A percentile compares a stretch with the other conserved stretches of the same genome.
These are phyloP conservation scores for Verticillium klebahnii DNA, from an alignment of 2,329 filamentous ascomycete species.

Conservation along the genomic window DNA sequence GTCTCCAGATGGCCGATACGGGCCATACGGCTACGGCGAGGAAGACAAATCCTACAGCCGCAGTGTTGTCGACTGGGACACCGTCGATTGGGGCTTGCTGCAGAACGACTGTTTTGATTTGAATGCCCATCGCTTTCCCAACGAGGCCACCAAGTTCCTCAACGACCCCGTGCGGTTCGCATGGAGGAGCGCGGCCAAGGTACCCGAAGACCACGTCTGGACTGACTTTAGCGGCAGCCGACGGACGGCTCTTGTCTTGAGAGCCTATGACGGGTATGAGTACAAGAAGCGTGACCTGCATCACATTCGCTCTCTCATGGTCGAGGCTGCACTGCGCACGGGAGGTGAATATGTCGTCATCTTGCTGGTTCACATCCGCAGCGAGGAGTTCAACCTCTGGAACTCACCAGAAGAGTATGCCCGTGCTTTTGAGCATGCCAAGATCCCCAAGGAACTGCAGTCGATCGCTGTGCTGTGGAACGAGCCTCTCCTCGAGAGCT, in stretches of 20 bases:
- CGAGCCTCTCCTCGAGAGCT: slow-evolving; percentile 74
- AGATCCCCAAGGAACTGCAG: slow-evolving; percentile 70
- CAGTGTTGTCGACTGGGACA: slow-evolving; percentile 48
- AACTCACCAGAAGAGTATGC: slow-evolving; percentile 71
- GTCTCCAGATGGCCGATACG: slow-evolving; percentile 59
- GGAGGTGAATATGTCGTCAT: slow-evolving; percentile 80
- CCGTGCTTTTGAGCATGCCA: slow-evolving; percentile 57
- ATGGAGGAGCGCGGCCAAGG: slow-evolving; percentile 34
- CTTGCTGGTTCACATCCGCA: slow-evolving; percentile 80
- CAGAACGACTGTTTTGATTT: slow-evolving; percentile 49
- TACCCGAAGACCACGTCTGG: slow-evolving; percentile 19
- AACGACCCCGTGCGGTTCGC: slow-evolving; percentile 12
- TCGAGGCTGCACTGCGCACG: slow-evolving; percentile 71
- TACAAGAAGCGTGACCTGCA: slow-evolving; percentile 75
- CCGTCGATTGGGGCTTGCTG: slow-evolving; percentile 33
- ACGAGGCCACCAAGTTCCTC: slow-evolving; percentile 17
- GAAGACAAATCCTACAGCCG: slow-evolving; percentile 52
- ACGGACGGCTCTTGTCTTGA: slow-evolving; percentile 72
- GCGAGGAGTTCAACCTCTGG: slow-evolving; percentile 71
- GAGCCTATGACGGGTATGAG: slow-evolving; percentile 74
- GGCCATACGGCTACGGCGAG: slow-evolving; percentile 82
- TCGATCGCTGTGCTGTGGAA: slow-evolving; percentile 81
- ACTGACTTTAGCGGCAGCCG: slow-evolving; percentile 20
- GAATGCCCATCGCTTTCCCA: slow-evolving; percentile 62
- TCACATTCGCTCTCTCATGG: slow-evolving; percentile 76